Evolutionary conservation across 352 stramenopile genomes (phyloP), one percentile per base, ranked within the genome.

Genomic region (Blastocystis sp.): DNA sequence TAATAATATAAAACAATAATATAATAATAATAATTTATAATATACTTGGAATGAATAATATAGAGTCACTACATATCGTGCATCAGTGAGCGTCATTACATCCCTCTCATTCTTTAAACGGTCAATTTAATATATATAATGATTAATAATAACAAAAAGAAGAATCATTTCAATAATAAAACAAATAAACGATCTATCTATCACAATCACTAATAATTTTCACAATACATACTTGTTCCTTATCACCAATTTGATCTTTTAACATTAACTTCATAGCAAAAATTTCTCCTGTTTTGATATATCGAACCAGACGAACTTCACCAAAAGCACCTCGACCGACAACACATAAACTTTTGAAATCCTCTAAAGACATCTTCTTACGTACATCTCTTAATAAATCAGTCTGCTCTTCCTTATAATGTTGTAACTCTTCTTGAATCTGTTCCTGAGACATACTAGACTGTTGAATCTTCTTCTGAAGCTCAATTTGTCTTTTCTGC

Each of bases 261-360:
- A 83, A 73, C 70, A 90, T 83, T 58, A 74, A 82, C 72, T 90
- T 90, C 69, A 90, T 79, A 59, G 81, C 81, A 67, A 86, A 90
- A 28, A 88, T 76, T 44, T 85, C 77, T 45, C 78, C 79, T 25
- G 72, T 75, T 62, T 86, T 76, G 32, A 52, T 55, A 25, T 46
- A 67, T 46, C 78, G 66, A 10, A 85, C 76, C 13, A 90, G 62
- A 23, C 80, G 69, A 27, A 99, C 92, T 67, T 96, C 88, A 24
- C 92, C 92, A 68, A 98, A 99, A 9, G 91, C 89, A n/a, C 92
- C 92, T 23, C 88, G 71, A 2, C 91, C 91, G 69, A 99, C 94
- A 1, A 98, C 81, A 0, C 81, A 81, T 0, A 98, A 73, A 25
- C 80, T 83, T 59, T 95, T 79, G 70, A 99, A 99, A 71, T 98